Conservation (phyloP, 768 basidiomycete species). For the Podaxis rugospora region DNA sequence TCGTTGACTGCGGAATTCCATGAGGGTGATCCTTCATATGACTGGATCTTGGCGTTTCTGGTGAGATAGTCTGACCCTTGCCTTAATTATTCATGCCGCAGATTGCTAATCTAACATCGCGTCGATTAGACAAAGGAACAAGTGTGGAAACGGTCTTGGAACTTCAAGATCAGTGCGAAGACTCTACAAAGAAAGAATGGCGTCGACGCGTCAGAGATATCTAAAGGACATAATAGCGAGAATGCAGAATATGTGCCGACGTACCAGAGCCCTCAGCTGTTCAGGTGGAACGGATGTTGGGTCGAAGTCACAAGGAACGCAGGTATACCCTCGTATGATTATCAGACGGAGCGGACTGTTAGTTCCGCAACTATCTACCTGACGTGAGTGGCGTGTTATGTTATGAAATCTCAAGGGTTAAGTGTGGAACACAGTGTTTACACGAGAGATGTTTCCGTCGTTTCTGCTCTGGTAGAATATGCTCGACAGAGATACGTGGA, state of each 20-base stretch:
- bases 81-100: neutral
- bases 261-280: constrained; percentile 35
- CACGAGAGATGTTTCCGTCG: constrained; percentile 35
- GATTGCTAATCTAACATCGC: neutral
- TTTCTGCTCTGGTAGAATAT: constrained; percentile 38
- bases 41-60: constrained; percentile 38
- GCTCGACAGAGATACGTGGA: constrained; percentile 37
- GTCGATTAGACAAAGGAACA: constrained; percentile 33
- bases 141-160: constrained; percentile 36
- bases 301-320: constrained; percentile 28
- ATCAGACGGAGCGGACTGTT: neutral
- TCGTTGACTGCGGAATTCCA: constrained; percentile 34
- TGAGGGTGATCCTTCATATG: constrained; percentile 36
- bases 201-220: constrained; percentile 21
- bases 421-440: constrained; percentile 29
- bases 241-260: constrained; percentile 40
- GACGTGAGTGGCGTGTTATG: constrained; percentile 26
- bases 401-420: neutral
- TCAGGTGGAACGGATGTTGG: constrained; percentile 42
- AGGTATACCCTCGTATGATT: constrained; percentile 9
- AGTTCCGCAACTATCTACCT: constrained; percentile 21
- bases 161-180: constrained; percentile 37
- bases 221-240: constrained; percentile 16
- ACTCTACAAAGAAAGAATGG: constrained; percentile 37
- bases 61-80: constrained; percentile 18